Conservation (phyloP, 129 eudicot genomes). For the Sambucus nigra region DNA sequence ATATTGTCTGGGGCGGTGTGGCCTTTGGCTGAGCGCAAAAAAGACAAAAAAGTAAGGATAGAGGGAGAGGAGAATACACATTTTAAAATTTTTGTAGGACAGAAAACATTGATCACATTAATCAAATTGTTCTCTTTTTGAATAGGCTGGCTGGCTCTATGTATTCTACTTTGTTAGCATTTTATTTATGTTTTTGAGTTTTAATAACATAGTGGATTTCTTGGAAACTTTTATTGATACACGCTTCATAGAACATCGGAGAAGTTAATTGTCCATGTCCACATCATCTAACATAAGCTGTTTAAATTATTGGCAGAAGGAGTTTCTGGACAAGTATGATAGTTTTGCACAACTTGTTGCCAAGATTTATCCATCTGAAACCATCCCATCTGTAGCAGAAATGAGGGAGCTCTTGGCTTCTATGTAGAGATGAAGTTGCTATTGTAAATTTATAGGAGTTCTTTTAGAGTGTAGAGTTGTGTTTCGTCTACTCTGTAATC, state of each 20-base stretch:
- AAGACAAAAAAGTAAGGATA: no score
- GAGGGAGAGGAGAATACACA: no score
- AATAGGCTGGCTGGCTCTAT: no score
- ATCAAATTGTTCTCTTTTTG: no score
- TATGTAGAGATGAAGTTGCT: constrained; percentile 38
- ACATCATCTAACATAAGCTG: background rate
- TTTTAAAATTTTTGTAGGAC: no score
- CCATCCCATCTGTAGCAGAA: constrained; percentile 65
- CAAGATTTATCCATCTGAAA: constrained; percentile 73
- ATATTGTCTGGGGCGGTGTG: no score
- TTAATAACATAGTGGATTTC: no score
- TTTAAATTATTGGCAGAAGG: constrained; percentile 53
- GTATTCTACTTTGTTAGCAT: no score
- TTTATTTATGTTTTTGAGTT: no score
- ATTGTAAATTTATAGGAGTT: background rate
- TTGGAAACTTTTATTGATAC: background rate
- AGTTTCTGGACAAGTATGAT: constrained; percentile 83
- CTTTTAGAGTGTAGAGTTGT: constrained; percentile 17
- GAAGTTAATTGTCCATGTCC: background rate
- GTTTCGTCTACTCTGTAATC: constrained; percentile 2
- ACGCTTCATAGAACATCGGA: background rate
- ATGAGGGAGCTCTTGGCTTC: constrained; percentile 77
- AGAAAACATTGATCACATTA: no score
- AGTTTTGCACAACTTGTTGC: constrained; percentile 83
- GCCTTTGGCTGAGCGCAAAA: no score